Evolutionary conservation across 345 rosid genomes (phyloP).

Genomic region (Carallia pectinifolia): DNA sequence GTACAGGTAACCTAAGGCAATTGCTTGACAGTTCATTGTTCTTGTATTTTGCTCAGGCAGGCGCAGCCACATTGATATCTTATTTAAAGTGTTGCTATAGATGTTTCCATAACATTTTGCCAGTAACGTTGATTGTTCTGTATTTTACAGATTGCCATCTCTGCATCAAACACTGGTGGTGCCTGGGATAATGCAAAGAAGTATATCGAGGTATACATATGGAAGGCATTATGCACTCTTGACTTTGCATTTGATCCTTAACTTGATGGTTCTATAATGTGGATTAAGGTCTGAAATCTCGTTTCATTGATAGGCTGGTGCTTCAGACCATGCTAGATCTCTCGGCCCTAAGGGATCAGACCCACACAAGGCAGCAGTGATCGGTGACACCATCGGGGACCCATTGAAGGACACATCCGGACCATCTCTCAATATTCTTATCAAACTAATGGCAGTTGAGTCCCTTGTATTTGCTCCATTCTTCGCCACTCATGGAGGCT

Average conservation of each 20-base stretch:
- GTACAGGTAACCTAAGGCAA: constrained; percentile 62
- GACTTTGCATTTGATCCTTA: neutral
- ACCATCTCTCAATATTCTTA: constrained; percentile 93
- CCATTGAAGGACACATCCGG: constrained; percentile 98
- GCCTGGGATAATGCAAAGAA: constrained; percentile 99
- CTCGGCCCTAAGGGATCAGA: constrained; percentile 97
- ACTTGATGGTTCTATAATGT: neutral
- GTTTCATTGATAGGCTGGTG: constrained; percentile 64
- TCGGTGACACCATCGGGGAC: constrained; percentile 94
- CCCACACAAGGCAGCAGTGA: constrained; percentile 93
- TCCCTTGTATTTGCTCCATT: constrained; percentile 96
- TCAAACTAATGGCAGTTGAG: constrained; percentile 97
- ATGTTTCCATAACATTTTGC: neutral
- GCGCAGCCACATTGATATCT: neutral
- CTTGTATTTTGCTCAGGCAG: neutral
- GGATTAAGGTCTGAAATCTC: no score
- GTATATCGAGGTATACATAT: constrained; percentile 75
- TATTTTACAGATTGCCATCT: constrained; percentile 65
- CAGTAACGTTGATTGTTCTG: neutral
- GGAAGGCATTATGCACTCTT: neutral
- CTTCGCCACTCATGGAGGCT: constrained; percentile 91
- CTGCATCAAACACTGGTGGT: constrained; percentile 98
- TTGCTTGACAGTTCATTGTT: neutral
- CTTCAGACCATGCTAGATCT: constrained; percentile 76
- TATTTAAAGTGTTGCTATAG: neutral